phyloP scores from a whole-genome alignment of 1,284 basidiomycete species.

The Earliella scabrosa region DNA sequence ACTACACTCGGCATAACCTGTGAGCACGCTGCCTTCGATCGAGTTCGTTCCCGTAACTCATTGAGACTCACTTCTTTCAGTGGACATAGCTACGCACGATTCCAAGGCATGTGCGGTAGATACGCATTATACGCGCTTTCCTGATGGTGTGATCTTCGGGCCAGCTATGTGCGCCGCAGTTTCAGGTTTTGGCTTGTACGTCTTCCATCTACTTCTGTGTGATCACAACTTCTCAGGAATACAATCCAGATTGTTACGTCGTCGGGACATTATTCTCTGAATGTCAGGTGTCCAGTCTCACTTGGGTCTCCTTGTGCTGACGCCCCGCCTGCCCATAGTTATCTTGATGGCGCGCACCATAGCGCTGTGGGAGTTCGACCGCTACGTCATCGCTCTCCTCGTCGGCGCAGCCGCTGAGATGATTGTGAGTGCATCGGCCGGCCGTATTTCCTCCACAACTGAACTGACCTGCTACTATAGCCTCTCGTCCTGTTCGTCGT shows the following conservation, averaged over 20 bases:
- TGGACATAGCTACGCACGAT: background rate
- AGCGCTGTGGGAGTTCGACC: background rate
- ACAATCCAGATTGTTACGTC: background rate
- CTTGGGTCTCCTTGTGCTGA: no score
- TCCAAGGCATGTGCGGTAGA: background rate
- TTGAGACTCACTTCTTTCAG: background rate
- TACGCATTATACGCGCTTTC: background rate
- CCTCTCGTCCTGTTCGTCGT: background rate
- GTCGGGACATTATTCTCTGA: background rate
- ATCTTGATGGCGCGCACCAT: background rate
- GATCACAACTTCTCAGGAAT: no score
- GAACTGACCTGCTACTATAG: background rate
- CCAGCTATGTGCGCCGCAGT: background rate
- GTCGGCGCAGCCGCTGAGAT: background rate
- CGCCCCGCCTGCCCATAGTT: no score
- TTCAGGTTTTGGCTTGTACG: background rate
- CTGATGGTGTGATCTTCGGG: background rate
- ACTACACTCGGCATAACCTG: background rate
- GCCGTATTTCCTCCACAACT: background rate
- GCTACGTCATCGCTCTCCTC: background rate
- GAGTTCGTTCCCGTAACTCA: background rate
- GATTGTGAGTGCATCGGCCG: background rate
- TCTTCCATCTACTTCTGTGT: background rate
- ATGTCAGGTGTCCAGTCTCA: background rate
- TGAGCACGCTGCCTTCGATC: background rate